Base-by-base conservation (phyloP, 2,329 filamentous ascomycete species). In the Fusarium proliferatum region DNA sequence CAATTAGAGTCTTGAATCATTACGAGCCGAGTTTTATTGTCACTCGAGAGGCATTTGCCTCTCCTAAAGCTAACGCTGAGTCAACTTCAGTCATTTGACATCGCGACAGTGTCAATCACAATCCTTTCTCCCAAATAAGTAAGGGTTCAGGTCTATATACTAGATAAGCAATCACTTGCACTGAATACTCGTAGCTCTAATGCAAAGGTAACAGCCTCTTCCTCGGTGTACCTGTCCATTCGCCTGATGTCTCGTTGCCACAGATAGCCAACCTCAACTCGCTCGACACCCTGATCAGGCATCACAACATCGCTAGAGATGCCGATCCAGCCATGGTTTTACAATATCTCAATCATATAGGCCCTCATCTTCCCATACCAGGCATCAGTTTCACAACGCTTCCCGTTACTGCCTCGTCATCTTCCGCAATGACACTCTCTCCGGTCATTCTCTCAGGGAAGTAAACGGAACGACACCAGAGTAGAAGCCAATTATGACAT, bases 271-370 rank as follows among this genome's bases (percentile, higher is more conserved):
- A 17, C 34, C 15, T 28, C 13, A 26, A 52, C 51, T 53, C 7
- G 28, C 51, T 9, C 13, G 7, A 17, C 34, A 28, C 17, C 19
- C 34, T 39, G 23, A 9, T 5, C 19, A 26, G 8, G 23, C 51
- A 53, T 28, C 15, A 11, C 13, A 53, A 28, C 9, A 12, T 39
- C 5, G 10, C 34, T 13, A 53, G 19, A 28, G 17, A 21, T 9
- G 13, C 7, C 12, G 19, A 38, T 8, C 17, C 9, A 21, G 9
- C 34, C 23, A 38, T 11, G 1, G n/a, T 12, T 39, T 7, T 9
- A 1, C 3, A 17, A 21, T 17, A 1, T 4, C 1, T 0, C 19
- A n/a, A 5, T 39, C 19, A 8, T 28, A 1, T 1, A 9, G 2
- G 34, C 0, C 7, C 4, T 2, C 23, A 2, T 28, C 23, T 21